Conservation (phyloP, 2,329 filamentous ascomycete species). For the Arthrobotrys entomopaga region DNA sequence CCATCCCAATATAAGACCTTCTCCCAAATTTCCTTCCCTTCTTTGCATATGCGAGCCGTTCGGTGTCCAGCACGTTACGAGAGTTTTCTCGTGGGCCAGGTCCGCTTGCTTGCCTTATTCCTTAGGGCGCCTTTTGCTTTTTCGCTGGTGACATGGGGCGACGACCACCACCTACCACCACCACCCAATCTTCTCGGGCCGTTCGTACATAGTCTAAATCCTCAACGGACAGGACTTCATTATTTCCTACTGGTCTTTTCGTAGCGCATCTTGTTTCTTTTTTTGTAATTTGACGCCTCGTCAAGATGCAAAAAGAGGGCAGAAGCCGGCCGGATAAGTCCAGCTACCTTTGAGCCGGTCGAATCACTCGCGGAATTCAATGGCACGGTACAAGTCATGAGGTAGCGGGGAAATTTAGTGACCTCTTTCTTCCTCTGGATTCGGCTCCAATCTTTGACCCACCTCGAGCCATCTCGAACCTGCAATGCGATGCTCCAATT, state of each 20-base stretch:
- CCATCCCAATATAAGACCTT: slow-evolving; percentile 5
- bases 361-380: slow-evolving; percentile 34
- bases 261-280: slow-evolving; percentile 28
- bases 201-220: slow-evolving; percentile 53
- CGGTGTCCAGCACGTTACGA: slow-evolving; percentile 36
- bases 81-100: slow-evolving; percentile 46
- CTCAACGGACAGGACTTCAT: slow-evolving; percentile 27
- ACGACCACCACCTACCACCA: slow-evolving; percentile 8
- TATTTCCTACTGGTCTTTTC: slow-evolving; percentile 42
- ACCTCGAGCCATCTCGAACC: slow-evolving; percentile 38
- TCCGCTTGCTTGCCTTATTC: slow-evolving; percentile 45
- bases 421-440: slow-evolving; percentile 24
- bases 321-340: slow-evolving; percentile 52
- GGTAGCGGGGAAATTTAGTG: slow-evolving; percentile 42
- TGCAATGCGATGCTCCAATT: slow-evolving; percentile 53
- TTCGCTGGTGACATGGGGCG: slow-evolving; percentile 50
- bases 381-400: slow-evolving; percentile 33
- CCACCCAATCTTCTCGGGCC: slow-evolving; percentile 56
- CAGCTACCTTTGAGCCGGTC: slow-evolving; percentile 46
- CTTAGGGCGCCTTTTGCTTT: slow-evolving; percentile 42
- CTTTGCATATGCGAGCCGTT: slow-evolving; percentile 50
- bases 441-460: slow-evolving; percentile 52
- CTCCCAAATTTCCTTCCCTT: slow-evolving; percentile 46
- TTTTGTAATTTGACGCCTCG: slow-evolving; percentile 40
- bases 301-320: slow-evolving; percentile 11